Conservation (phyloP, 352 stramenopile genomes). For the Phytophthora quininea region DNA sequence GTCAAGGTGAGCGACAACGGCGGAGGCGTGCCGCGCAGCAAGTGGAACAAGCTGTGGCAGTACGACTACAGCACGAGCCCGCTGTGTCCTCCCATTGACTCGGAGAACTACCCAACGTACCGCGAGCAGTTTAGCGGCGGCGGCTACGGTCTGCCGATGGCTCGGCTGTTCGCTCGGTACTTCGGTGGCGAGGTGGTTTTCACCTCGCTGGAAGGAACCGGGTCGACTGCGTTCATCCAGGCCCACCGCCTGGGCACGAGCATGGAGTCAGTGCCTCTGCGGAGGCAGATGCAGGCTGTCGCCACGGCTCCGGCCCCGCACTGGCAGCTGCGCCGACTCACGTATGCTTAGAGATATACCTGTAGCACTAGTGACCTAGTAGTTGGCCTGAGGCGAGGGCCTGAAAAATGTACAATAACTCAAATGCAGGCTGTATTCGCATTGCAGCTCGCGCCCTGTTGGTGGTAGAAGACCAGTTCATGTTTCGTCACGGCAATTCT, state of each 20-base stretch:
- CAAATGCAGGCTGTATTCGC: not conserved
- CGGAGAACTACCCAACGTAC: constrained; percentile 79
- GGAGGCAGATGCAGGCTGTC: not conserved
- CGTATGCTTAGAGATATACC: not conserved
- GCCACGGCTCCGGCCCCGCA: not conserved
- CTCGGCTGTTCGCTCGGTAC: constrained; percentile 95
- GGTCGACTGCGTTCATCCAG: constrained; percentile 93
- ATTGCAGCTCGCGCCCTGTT: too few species aligned
- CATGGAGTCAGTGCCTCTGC: constrained; percentile 65
- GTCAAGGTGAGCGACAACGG: constrained; percentile 99
- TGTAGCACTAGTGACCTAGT: not conserved
- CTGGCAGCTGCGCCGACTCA: not conserved
- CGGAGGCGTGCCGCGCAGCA: constrained; percentile 95
- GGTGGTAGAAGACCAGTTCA: too few species aligned
- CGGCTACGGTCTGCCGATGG: constrained; percentile 95
- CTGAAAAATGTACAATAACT: not conserved
- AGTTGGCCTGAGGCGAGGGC: not conserved
- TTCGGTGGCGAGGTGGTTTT: constrained; percentile 99
- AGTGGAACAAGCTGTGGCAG: constrained; percentile 98
- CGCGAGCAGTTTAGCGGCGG: constrained; percentile 92
- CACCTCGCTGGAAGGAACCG: constrained; percentile 98
- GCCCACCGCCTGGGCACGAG: constrained; percentile 77
- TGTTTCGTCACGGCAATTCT: not conserved
- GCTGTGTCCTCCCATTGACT: constrained; percentile 55
- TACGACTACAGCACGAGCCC: constrained; percentile 99